Evolutionary conservation across 2,329 filamentous ascomycete species (phyloP).

Genomic region (Coleophoma eucalyptorum): DNA sequence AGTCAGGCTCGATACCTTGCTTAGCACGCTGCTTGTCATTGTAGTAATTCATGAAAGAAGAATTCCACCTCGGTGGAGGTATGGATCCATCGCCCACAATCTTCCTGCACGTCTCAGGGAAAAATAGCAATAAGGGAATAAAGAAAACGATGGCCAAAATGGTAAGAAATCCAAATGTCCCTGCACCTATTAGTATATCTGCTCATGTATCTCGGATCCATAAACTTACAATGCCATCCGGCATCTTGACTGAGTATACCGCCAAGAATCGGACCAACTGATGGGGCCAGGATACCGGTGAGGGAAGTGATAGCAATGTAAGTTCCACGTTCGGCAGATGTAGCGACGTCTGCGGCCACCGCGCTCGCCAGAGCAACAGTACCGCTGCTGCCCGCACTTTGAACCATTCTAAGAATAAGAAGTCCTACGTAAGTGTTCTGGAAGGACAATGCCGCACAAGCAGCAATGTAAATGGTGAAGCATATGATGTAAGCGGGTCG

Average conservation of each 20-base stretch:
- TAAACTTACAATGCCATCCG: conserved; percentile 44
- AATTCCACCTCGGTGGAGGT: conserved; percentile 50
- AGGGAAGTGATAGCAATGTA: conserved; percentile 64
- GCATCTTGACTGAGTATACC: conserved; percentile 52
- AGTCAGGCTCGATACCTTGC: conserved; percentile 9
- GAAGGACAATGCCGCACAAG: conserved; percentile 50
- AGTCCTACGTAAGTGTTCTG: conserved; percentile 45
- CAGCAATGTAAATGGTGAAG: conserved; percentile 48
- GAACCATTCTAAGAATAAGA: conserved; percentile 49
- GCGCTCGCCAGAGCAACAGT: conserved; percentile 54
- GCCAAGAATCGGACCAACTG: conserved; percentile 53
- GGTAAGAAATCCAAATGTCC: conserved; percentile 49
- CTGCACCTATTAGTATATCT: no score
- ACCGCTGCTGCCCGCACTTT: conserved; percentile 52
- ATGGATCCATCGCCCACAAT: conserved; percentile 54
- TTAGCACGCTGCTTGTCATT: conserved; percentile 10
- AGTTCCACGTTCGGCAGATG: conserved; percentile 52
- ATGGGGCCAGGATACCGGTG: conserved; percentile 47
- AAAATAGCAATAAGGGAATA: conserved; percentile 20
- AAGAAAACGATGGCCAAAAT: conserved; percentile 14
- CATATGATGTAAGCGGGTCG: conserved; percentile 50
- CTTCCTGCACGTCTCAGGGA: conserved; percentile 49
- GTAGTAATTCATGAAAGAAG: conserved; percentile 42
- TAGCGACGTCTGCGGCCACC: conserved; percentile 59
- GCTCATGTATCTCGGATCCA: no score